Percentiles rank a stretch among this genome's conserved stretches.
Evolutionary conservation across 1,284 basidiomycete species (phyloP).

Genomic region (Trametes hirsuta): DNA sequence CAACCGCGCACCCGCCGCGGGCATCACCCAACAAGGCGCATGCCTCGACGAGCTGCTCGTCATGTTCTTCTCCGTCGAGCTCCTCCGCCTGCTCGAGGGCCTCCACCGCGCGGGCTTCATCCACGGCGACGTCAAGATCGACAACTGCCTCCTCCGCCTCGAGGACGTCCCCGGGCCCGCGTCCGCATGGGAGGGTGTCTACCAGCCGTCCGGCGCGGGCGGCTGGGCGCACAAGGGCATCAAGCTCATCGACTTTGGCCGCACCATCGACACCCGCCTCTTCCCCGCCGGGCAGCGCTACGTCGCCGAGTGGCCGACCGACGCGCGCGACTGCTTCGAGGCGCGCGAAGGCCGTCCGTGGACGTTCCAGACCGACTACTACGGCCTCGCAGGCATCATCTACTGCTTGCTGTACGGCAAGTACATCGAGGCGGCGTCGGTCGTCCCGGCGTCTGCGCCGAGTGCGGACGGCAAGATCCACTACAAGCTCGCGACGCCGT

Average conservation of each 20-base stretch:
- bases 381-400: constrained; percentile 89
- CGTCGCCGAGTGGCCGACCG: constrained; percentile 86
- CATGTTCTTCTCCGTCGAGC: constrained; percentile 94
- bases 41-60: constrained; percentile 93
- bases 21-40: constrained; percentile 75
- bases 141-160: constrained; percentile 94
- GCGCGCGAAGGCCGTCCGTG: constrained; percentile 84
- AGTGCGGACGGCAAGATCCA: constrained; percentile 39
- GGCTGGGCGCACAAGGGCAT: constrained; percentile 92
- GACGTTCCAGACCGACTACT: constrained; percentile 97
- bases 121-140: constrained; percentile 99
- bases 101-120: constrained; percentile 87
- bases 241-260: constrained; percentile 95
- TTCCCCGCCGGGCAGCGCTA: constrained; percentile 84
- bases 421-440: constrained; percentile 80
- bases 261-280: constrained; percentile 84
- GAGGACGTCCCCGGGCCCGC: constrained; percentile 78
- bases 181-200: constrained; percentile 74
- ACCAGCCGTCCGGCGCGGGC: constrained; percentile 73
- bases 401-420: constrained; percentile 97
- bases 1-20: constrained; percentile 77
- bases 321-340: constrained; percentile 90
- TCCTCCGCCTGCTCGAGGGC: constrained; percentile 82
- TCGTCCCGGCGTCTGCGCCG: constrained; percentile 42
- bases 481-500: constrained; percentile 73